These are phyloP conservation scores for Solanum hybrid DNA, from an alignment of 305 asterid genomes.

Conservation along the genomic window DNA sequence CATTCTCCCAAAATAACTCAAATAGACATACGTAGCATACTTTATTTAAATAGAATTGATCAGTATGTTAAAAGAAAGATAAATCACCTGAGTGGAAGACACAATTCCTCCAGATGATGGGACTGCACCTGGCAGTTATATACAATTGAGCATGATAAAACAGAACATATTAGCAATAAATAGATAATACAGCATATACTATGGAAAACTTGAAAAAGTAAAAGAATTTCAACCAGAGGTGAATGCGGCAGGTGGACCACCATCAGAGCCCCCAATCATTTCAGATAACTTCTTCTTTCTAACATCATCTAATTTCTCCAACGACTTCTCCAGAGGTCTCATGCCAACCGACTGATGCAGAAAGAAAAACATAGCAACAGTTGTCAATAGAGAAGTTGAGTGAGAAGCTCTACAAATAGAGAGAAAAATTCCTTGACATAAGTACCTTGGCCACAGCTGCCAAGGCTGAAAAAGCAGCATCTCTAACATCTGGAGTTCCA, in stretches of 20 bases:
- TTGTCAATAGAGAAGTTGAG: not conserved
- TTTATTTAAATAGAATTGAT: not conserved
- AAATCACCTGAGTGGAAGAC: slow-evolving; percentile 46
- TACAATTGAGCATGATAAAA: slow-evolving; percentile 15
- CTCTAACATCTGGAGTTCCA: slow-evolving; percentile 99
- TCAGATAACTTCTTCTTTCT: slow-evolving; percentile 90
- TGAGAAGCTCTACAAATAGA: not conserved
- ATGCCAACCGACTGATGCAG: slow-evolving; percentile 74
- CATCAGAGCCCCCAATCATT: slow-evolving; percentile 79
- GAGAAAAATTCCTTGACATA: not conserved
- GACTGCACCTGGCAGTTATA: slow-evolving; percentile 31
- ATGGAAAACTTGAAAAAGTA: slow-evolving; percentile 1
- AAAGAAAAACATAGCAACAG: slow-evolving; percentile 2
- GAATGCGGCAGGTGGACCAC: slow-evolving; percentile 39
- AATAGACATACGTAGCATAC: not conserved
- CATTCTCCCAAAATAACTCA: not conserved
- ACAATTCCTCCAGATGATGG: slow-evolving; percentile 53
- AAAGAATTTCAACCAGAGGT: slow-evolving; percentile 46
- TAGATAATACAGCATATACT: not conserved
- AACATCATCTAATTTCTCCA: slow-evolving; percentile 92
- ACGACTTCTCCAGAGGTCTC: slow-evolving; percentile 93
- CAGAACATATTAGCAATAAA: not conserved
- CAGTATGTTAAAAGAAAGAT: slow-evolving; percentile 4
- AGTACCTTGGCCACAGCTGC: slow-evolving; percentile 92
- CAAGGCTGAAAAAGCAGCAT: slow-evolving; percentile 97